These are phyloP conservation scores for Blepharisma stoltei DNA, from an alignment of 73 alveolate genomes.

Conservation along the genomic window DNA sequence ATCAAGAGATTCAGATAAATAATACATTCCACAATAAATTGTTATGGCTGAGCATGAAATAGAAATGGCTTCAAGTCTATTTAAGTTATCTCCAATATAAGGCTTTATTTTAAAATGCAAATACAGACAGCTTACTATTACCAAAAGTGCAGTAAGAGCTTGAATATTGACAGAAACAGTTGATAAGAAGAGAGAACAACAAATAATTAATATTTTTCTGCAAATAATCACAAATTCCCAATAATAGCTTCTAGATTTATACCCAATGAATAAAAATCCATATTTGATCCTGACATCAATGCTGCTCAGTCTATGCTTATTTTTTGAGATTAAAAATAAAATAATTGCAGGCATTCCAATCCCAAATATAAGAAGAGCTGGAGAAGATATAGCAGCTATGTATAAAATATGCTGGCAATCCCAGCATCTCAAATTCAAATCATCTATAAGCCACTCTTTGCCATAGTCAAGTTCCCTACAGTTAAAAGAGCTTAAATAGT, in stretches of 20 bases:
- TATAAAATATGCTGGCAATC: background rate
- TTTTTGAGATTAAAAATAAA: background rate
- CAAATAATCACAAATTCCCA: constrained; percentile 36
- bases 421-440: constrained; percentile 14
- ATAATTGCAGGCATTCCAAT: constrained; percentile 15
- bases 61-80: background rate
- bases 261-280: constrained; percentile 38
- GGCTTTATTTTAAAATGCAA: background rate
- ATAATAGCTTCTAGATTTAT: constrained; percentile 12
- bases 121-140: background rate
- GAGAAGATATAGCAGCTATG: background rate
- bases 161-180: background rate
- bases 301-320: background rate
- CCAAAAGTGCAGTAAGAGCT: background rate
- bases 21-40: constrained; percentile 11
- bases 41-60: constrained; percentile 10
- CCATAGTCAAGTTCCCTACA: constrained; percentile 1
- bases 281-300: background rate
- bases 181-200: background rate
- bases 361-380: constrained; percentile 27
- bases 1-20: background rate
- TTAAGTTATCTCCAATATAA: background rate
- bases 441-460: constrained; percentile 13
- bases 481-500: background rate
- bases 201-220: constrained; percentile 23